Percentiles rank a stretch among this genome's conserved stretches.
phyloP scores from a whole-genome alignment of 2,329 filamentous ascomycete species.

The Trichoderma cornu-damae region DNA sequence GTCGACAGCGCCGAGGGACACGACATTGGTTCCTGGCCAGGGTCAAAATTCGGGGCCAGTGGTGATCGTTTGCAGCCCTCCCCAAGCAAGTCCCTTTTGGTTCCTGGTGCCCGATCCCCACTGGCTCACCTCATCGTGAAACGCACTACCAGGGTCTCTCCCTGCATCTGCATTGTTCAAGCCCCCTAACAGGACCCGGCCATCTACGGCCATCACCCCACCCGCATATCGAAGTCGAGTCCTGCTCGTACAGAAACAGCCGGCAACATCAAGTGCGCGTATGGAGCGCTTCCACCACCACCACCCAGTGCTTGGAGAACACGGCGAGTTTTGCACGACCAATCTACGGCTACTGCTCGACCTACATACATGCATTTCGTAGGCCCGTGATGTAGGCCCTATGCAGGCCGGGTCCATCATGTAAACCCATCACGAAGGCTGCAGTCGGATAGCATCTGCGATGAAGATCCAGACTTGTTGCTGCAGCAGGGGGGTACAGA shows the following conservation, averaged over 20 bases:
- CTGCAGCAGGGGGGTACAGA: neutral
- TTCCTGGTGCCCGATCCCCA: constrained; percentile 5
- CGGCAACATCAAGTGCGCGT: too few relatives aligned
- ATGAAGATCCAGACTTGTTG: neutral
- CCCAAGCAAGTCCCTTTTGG: neutral
- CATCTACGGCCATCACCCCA: constrained; percentile 13
- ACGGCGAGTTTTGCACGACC: too few relatives aligned
- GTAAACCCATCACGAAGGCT: neutral
- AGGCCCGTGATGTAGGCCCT: too few relatives aligned
- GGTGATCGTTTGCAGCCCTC: constrained; percentile 10
- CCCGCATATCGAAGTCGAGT: neutral
- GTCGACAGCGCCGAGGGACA: constrained; percentile 1
- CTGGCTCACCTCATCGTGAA: constrained; percentile 16
- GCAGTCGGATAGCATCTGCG: constrained; percentile 4
- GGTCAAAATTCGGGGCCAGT: neutral
- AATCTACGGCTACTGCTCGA: too few relatives aligned
- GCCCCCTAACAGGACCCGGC: constrained; percentile 10
- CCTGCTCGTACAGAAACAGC: neutral
- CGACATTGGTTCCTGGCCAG: constrained; percentile 7
- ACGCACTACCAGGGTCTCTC: constrained; percentile 14
- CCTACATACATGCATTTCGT: too few relatives aligned
- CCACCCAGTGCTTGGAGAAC: too few relatives aligned
- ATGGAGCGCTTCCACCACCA: too few relatives aligned
- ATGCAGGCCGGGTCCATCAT: too few relatives aligned
- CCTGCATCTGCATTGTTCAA: constrained; percentile 17